Evolutionary conservation across 163 green algal genomes (phyloP), one percentile per base, ranked within the genome.

Genomic region (Chlamydomonas reinhardtii): DNA sequence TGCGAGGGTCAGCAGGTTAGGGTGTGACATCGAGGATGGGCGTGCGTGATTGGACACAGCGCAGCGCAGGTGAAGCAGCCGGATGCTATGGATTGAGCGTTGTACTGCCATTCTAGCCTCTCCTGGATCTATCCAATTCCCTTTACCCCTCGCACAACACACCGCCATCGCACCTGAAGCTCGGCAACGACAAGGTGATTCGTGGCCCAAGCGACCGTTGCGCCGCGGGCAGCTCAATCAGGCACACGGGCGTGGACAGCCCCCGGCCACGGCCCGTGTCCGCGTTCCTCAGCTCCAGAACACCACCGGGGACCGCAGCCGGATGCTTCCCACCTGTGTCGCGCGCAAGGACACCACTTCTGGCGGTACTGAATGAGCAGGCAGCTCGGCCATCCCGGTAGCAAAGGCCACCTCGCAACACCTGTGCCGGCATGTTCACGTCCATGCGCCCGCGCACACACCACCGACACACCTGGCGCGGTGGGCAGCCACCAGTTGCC

Each of bases 181-280:
- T 97, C 61, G 96, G 96, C 48, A 99, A 89, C 35, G 85, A 85
- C 73, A 99, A 92, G 15, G 74, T 83, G 48, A 99, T 94, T 14
- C 88, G 87, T 34, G 96, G 95, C 34, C 94, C 79, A 94, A 43
- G 56, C 8, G 61, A 22, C 27, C 29, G 34, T 2, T 71, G 64
- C 0, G 43, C 48, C 8, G 37, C n/a, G 31, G 90, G 87, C 61
- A 87, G 59, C 68, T 31, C 70, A 9, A 90, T 34, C 4, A 73
- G 77, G 75, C 69, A 85, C 32, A 90, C 80, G 9, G 84, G 84
- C 43, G 74, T 37, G 11, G 59, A 32, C 72, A 87, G 39, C 25
- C 52, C 65, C 29, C 87, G 75, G 27, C 80, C 80, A 2, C 80
- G 80, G 6, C 69, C 56, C 22, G 54, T 61, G 34, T 86, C 73